Evolutionary conservation across 441 rosid species (phyloP).

Genomic region (Mallotus japonicus): DNA sequence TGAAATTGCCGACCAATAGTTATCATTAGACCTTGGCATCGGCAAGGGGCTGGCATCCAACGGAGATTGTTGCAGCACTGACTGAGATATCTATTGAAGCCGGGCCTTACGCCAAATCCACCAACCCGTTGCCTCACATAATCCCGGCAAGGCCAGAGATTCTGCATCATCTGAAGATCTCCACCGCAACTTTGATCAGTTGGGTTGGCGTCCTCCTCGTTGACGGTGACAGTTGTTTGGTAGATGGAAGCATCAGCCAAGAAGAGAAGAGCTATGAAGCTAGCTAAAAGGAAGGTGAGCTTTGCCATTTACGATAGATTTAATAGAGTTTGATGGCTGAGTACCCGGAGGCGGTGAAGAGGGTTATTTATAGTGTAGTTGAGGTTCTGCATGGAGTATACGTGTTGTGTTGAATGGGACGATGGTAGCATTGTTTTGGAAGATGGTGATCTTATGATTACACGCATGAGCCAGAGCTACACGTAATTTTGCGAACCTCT

Average conservation of each 20-base stretch:
- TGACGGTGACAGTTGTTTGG: background rate
- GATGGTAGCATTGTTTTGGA: background rate
- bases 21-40: background rate
- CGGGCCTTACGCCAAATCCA: background rate
- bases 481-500: background rate
- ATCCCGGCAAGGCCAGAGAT: background rate
- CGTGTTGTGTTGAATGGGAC: conserved; percentile 17
- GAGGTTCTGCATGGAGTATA: conserved; percentile 26
- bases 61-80: background rate
- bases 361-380: conserved; percentile 18
- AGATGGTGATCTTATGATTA: background rate
- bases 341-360: background rate
- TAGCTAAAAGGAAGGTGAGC: conserved; percentile 4
- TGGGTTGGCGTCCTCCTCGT: background rate
- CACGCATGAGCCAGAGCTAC: background rate
- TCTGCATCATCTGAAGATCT: background rate
- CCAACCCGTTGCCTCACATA: background rate
- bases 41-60: background rate
- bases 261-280: conserved; percentile 5
- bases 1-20: background rate
- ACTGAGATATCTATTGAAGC: background rate
- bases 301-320: conserved; percentile 13
- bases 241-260: conserved; percentile 3
- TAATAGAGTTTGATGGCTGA: background rate
- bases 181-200: background rate